phyloP scores from a whole-genome alignment of 768 basidiomycete genomes.

The Serendipita sp. region DNA sequence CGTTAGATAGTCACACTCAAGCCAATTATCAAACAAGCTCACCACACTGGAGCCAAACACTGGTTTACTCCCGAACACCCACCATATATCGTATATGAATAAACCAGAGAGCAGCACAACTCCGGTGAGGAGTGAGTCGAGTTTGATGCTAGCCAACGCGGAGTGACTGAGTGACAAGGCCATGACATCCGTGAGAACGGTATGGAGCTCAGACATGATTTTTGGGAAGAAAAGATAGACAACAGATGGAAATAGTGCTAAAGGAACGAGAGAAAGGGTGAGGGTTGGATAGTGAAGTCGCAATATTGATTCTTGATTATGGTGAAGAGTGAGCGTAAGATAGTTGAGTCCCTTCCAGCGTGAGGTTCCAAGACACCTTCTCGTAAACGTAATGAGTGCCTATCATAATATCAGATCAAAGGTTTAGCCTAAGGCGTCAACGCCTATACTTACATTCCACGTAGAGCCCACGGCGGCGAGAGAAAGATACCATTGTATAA shows the following conservation, averaged over 20 bases:
- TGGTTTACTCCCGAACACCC: slow-evolving; percentile 35
- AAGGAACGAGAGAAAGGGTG: slow-evolving; percentile 27
- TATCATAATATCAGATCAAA: slow-evolving; percentile 37
- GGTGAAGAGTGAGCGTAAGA: slow-evolving; percentile 10
- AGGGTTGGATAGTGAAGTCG: not conserved
- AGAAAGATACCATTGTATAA: slow-evolving; percentile 42
- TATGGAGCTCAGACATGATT: slow-evolving; percentile 32
- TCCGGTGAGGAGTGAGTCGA: slow-evolving; percentile 85
- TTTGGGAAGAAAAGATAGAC: slow-evolving; percentile 37
- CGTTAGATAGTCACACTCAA: not conserved
- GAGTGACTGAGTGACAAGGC: slow-evolving; percentile 65
- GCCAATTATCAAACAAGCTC: slow-evolving; percentile 18
- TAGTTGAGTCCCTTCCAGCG: slow-evolving; percentile 14
- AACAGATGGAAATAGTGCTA: slow-evolving; percentile 47
- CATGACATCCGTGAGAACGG: slow-evolving; percentile 58
- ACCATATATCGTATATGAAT: slow-evolving; percentile 89
- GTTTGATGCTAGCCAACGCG: slow-evolving; percentile 57
- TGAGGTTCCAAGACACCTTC: slow-evolving; percentile 13
- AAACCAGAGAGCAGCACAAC: slow-evolving; percentile 65
- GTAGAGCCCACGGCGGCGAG: slow-evolving; percentile 36
- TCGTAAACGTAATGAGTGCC: not conserved
- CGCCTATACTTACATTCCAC: slow-evolving; percentile 8
- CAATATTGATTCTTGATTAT: slow-evolving; percentile 6
- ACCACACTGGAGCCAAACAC: slow-evolving; percentile 70
- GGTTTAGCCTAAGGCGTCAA: slow-evolving; percentile 25